phyloP scores from a whole-genome alignment of 495 filamentous ascomycete genomes.

The Patellaria atrata region DNA sequence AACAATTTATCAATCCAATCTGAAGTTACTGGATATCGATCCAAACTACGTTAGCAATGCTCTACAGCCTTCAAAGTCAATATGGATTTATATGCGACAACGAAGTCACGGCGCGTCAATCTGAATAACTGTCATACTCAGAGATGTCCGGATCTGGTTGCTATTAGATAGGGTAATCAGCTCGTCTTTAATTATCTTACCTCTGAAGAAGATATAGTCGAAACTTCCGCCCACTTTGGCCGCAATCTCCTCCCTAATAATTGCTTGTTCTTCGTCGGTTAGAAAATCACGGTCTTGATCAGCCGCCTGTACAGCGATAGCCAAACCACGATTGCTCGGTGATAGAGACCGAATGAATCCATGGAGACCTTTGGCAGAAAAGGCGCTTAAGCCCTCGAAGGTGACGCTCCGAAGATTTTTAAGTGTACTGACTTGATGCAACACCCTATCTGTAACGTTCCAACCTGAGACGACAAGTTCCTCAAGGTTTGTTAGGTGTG shows the following conservation, averaged over 20 bases:
- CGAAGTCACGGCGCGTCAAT: slow-evolving; percentile 9
- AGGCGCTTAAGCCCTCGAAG: slow-evolving; percentile 26
- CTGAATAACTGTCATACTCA: slow-evolving; percentile 27
- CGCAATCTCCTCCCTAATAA: slow-evolving; percentile 20
- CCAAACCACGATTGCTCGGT: slow-evolving; percentile 23
- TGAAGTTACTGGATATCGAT: no score
- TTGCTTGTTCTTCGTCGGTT: slow-evolving; percentile 21
- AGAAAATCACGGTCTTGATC: slow-evolving; percentile 24
- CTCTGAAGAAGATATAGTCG: slow-evolving; percentile 27
- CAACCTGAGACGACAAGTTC: slow-evolving; percentile 41
- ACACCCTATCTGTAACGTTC: slow-evolving; percentile 37
- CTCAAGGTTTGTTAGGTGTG: slow-evolving; percentile 36
- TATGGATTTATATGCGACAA: no score
- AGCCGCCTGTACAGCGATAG: slow-evolving; percentile 26
- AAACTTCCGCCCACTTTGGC: slow-evolving; percentile 26
- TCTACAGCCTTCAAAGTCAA: no score
- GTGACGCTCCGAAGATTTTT: slow-evolving; percentile 22
- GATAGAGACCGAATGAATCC: slow-evolving; percentile 24
- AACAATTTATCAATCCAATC: no score
- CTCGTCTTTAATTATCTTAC: slow-evolving; percentile 10
- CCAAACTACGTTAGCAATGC: no score
- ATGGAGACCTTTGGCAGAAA: slow-evolving; percentile 25
- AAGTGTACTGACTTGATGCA: slow-evolving; percentile 26
- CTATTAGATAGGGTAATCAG: background rate
- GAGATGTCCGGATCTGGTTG: slow-evolving; percentile 27